Base-by-base conservation (phyloP, 441 rosid species). In the Euphorbia schlechtendalii region DNA sequence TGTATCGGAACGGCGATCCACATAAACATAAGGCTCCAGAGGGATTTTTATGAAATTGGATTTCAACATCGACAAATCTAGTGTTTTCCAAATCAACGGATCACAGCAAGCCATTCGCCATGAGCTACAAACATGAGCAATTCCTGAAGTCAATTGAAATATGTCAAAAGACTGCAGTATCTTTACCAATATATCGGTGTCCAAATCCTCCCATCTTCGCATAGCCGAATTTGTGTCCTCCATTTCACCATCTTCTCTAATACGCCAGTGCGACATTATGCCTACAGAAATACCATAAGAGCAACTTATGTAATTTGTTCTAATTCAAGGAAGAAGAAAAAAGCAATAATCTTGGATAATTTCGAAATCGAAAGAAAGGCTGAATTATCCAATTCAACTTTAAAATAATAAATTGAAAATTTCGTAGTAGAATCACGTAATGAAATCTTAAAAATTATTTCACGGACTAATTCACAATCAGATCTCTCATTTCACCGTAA, bases 131-230 rank as follows among this genome's bases (percentile, higher is more conserved):
- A 92, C 96, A 53, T 70, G 86, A 74, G 87, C 89, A 49, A 91
- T 68, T 53, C 92, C 88, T 7, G 88, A 81, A 66, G 81, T 86
- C 30, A 86, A 69, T 71, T 87, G 77, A 24, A 74, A 76, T 67
- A 89, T 75, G 43, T 78, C 76, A 11, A 87, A 83, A 25, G 76
- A 78, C 80, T 75, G 83, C 69, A 89, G 83, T 51, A 89, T 83
- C 73, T 68, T 80, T 69, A 87, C 90, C 80, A 92, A 80, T 0
- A 78, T 73, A 73, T 92, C 96, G 21, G 65, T 80, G 69, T 87
- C 86, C 74, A 89, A 38, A 67, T 92, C 90, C 79, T 87, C 96
- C 98, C 96, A 89, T 79, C 82, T 86, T 79, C 84, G 78, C 22
- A 45, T 55, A 20, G 63, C 61, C 32, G 60, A 13, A 10, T 56